Evolutionary conservation across 345 rosid genomes (phyloP).

Genomic region (Boechera retrofracta): DNA sequence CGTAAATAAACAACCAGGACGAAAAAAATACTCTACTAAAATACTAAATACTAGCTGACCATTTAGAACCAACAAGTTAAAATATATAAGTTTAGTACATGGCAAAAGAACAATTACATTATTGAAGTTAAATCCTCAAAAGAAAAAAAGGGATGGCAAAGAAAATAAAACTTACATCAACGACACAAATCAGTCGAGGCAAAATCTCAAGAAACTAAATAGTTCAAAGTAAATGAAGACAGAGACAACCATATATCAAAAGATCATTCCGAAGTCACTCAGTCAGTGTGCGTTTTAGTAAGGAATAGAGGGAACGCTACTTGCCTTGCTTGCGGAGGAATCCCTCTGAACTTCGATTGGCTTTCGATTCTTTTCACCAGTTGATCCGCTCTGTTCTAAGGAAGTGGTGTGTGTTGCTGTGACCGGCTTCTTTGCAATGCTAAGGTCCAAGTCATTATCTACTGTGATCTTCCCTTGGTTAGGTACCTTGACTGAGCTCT

Average conservation of each 20-base stretch:
- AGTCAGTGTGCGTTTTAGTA: background rate
- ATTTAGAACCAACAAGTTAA: background rate
- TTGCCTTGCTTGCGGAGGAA: constrained; percentile 23
- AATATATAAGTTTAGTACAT: constrained; percentile 11
- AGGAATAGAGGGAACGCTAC: constrained; percentile 4
- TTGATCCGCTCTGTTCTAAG: constrained; percentile 29
- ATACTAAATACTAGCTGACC: background rate
- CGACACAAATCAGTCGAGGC: constrained; percentile 4
- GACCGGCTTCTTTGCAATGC: constrained; percentile 15
- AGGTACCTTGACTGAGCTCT: constrained; percentile 28
- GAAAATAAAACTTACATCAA: constrained; percentile 5
- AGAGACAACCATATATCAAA: background rate
- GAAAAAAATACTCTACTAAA: too few relatives aligned
- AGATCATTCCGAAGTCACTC: constrained; percentile 1
- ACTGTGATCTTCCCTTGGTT: constrained; percentile 6
- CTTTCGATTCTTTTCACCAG: constrained; percentile 14
- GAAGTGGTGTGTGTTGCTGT: constrained; percentile 29
- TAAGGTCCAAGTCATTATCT: constrained; percentile 2
- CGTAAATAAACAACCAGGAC: too few relatives aligned
- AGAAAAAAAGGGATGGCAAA: background rate
- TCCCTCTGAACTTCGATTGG: constrained; percentile 21
- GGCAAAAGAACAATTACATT: constrained; percentile 1
- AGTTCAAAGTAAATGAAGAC: background rate
- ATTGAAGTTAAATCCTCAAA: background rate
- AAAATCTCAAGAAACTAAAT: constrained; percentile 13